Conservation (phyloP, 2,329 filamentous ascomycete species). For the Lasiodiplodia sp. region DNA sequence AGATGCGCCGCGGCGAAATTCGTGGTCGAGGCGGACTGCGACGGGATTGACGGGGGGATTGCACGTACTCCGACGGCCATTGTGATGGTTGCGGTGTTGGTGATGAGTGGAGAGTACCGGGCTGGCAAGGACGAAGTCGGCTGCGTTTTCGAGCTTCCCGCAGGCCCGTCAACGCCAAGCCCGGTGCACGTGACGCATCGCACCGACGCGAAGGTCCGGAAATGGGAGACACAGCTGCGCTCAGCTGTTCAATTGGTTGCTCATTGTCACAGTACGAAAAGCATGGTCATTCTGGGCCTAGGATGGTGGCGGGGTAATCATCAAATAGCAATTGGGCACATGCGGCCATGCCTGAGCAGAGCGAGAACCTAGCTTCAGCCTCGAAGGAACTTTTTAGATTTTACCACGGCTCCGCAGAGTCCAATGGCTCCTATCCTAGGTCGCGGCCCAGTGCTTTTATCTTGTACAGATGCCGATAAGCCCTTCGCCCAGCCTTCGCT, state of each 20-base stretch:
- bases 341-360: background rate
- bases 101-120: constrained; percentile 50
- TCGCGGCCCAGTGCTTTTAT: constrained; percentile 23
- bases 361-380: background rate
- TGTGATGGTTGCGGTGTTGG: constrained; percentile 49
- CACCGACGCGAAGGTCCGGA: constrained; percentile 4
- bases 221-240: background rate
- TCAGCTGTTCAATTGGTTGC: background rate
- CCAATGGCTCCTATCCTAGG: constrained; percentile 26
- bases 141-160: constrained; percentile 30
- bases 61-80: constrained; percentile 54
- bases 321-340: background rate
- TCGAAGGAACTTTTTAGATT: constrained; percentile 30
- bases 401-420: constrained; percentile 26
- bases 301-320: background rate
- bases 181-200: constrained; percentile 15
- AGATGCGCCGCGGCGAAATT: constrained; percentile 40
- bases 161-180: constrained; percentile 20
- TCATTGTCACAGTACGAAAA: background rate
- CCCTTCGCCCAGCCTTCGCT: constrained; percentile 29
- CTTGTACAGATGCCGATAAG: constrained; percentile 27
- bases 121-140: constrained; percentile 48
- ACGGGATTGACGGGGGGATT: constrained; percentile 31
- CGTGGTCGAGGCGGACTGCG: background rate
- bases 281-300: background rate